These are phyloP conservation scores for Marasmius fiardii DNA, from an alignment of 1,284 basidiomycete genomes.

Conservation along the genomic window DNA sequence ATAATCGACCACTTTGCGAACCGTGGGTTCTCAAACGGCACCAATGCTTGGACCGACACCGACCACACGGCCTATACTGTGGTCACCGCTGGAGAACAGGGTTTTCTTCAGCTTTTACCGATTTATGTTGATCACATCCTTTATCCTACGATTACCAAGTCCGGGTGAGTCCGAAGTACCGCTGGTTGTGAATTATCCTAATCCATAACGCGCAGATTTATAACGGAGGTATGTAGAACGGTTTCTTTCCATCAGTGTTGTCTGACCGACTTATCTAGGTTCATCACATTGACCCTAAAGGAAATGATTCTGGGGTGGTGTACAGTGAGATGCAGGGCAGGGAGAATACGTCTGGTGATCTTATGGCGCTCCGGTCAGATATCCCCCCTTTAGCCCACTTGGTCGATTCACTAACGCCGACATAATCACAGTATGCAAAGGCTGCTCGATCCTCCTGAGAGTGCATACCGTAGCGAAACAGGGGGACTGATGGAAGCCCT, in stretches of 20 bases:
- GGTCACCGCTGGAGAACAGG: constrained; percentile 95
- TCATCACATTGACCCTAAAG: constrained; percentile 89
- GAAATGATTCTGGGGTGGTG: constrained; percentile 94
- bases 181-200: background rate
- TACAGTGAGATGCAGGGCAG: constrained; percentile 99
- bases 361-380: constrained; percentile 81
- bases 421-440: constrained; percentile 62
- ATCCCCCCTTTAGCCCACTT: constrained; percentile 9
- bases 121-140: constrained; percentile 98
- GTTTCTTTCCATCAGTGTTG: background rate
- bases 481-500: constrained; percentile 95
- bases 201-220: constrained; percentile 43
- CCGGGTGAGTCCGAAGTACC: constrained; percentile 46
- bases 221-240: constrained; percentile 71
- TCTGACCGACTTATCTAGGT: constrained; percentile 45
- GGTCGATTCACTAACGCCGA: background rate
- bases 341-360: constrained; percentile 88
- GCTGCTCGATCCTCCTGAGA: constrained; percentile 76
- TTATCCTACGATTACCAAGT: constrained; percentile 91
- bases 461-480: constrained; percentile 94
- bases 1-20: constrained; percentile 98
- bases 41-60: constrained; percentile 84
- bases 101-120: constrained; percentile 92
- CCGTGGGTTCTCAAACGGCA: constrained; percentile 92
- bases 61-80: constrained; percentile 95